phyloP scores from a whole-genome alignment of 2,329 filamentous ascomycete species.

The Akanthomyces muscarius region DNA sequence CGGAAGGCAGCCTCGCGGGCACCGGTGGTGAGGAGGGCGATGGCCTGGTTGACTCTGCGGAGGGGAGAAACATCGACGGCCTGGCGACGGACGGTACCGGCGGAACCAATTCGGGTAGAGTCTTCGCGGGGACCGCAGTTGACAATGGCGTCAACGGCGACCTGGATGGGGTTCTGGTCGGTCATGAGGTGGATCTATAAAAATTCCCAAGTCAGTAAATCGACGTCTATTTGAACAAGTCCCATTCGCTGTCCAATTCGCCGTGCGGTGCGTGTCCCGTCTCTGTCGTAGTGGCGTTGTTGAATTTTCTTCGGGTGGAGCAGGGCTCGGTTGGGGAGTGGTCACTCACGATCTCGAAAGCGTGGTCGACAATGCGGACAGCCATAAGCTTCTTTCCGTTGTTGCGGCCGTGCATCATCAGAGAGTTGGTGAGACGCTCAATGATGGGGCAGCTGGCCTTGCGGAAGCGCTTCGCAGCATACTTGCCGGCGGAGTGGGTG shows the following conservation, averaged over 20 bases:
- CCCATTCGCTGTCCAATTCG: neutral
- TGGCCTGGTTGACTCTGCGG: conserved; percentile 99
- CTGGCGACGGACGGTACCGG: conserved; percentile 99
- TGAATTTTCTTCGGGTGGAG: conserved; percentile 2
- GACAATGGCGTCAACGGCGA: conserved; percentile 98
- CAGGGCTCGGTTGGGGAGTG: neutral
- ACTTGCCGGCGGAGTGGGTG: conserved; percentile 97
- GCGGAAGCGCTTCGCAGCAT: conserved; percentile 99
- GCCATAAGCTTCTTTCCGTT: conserved; percentile 99
- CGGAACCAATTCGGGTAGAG: conserved; percentile 98
- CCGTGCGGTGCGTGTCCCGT: neutral
- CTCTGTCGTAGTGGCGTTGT: neutral
- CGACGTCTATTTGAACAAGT: conserved; percentile 2
- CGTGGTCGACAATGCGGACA: conserved; percentile 96
- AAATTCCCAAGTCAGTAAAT: conserved; percentile 26
- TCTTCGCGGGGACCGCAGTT: conserved; percentile 99
- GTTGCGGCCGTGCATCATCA: conserved; percentile 99
- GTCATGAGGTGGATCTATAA: conserved; percentile 99
- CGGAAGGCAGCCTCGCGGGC: conserved; percentile 98
- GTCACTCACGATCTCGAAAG: conserved; percentile 95
- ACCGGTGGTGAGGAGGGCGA: conserved; percentile 97
- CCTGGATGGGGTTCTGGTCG: conserved; percentile 99
- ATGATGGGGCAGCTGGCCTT: conserved; percentile 99
- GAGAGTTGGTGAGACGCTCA: conserved; percentile 99
- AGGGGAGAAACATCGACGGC: conserved; percentile 99